Percentiles rank a stretch among this genome's conserved stretches.
Conservation (phyloP, 371 early-diverging fungal genomes). For the Mortierella sp. region DNA sequence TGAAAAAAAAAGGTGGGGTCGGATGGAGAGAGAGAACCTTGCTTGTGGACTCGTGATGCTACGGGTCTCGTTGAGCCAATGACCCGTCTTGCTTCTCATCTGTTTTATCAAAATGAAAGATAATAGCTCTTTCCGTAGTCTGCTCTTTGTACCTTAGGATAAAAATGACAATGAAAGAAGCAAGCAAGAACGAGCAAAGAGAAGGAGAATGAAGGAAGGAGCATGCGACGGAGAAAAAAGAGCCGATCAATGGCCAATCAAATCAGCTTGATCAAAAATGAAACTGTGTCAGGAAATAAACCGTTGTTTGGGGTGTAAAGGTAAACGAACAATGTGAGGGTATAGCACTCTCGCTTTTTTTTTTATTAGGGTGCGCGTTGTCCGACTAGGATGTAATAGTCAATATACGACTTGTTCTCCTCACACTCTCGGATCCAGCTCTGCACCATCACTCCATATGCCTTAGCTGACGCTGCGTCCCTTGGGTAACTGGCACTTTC, state of each 20-base stretch:
- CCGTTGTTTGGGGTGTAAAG: too few relatives aligned
- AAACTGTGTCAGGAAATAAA: too few relatives aligned
- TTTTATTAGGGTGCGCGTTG: slow-evolving; percentile 12
- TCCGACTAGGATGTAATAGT: slow-evolving; percentile 49
- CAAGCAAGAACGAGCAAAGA: too few relatives aligned
- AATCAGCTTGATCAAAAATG: too few relatives aligned
- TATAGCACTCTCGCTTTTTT: not conserved
- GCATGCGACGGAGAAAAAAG: too few relatives aligned
- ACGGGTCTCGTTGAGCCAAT: not conserved
- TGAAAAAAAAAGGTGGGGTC: not conserved
- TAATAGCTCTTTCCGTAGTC: not conserved
- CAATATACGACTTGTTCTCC: slow-evolving; percentile 52
- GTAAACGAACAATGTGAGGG: too few relatives aligned
- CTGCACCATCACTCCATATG: slow-evolving; percentile 52
- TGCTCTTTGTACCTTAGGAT: not conserved
- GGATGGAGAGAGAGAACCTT: not conserved
- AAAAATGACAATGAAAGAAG: not conserved
- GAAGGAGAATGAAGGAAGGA: too few relatives aligned
- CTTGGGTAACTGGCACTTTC: not conserved
- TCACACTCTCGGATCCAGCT: slow-evolving; percentile 57
- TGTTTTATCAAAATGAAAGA: not conserved
- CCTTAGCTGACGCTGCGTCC: slow-evolving; percentile 21
- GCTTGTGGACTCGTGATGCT: slow-evolving; percentile 5
- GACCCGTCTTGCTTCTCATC: not conserved
- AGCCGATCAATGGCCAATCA: too few relatives aligned